These are phyloP conservation scores for Telopea speciosissima DNA, from an alignment of 177 flowering plant genomes.

Conservation along the genomic window DNA sequence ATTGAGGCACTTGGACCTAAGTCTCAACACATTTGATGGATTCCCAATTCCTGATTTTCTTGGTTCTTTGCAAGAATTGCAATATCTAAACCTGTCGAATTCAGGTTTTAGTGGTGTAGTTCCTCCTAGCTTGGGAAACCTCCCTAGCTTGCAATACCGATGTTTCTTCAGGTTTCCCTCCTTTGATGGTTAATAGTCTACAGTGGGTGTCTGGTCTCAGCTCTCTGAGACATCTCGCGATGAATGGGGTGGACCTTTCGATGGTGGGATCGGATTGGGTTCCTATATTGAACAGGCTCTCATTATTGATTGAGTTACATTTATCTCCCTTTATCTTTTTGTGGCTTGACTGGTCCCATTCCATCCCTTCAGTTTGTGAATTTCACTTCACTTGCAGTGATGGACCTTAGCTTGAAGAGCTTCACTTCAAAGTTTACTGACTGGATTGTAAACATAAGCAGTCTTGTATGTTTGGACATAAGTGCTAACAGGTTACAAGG, in stretches of 20 bases:
- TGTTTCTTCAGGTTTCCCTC: slow-evolving; percentile 2
- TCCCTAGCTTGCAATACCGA: too few species aligned
- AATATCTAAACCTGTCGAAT: too few species aligned
- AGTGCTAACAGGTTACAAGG: slow-evolving; percentile 11
- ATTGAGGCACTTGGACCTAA: slow-evolving; percentile 35
- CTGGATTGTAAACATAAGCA: slow-evolving; percentile 14
- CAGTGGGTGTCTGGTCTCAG: slow-evolving; percentile 17
- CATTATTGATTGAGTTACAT: slow-evolving; percentile 14
- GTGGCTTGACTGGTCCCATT: slow-evolving; percentile 3
- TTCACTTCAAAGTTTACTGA: slow-evolving; percentile 11
- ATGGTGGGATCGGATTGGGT: slow-evolving; percentile 6
- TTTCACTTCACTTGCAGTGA: slow-evolving; percentile 13
- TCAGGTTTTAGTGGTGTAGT: slow-evolving; percentile 33
- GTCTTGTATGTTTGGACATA: slow-evolving; percentile 14
- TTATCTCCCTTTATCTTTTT: slow-evolving; percentile 15
- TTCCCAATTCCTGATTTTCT: too few species aligned
- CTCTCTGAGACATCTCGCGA: slow-evolving; percentile 8
- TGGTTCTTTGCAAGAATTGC: too few species aligned
- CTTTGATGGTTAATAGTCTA: slow-evolving; percentile 1
- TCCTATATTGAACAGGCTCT: slow-evolving; percentile 10
- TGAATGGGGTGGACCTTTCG: slow-evolving; percentile 19
- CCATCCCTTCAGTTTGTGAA: slow-evolving; percentile 9
- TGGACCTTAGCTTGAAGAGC: slow-evolving; percentile 16
- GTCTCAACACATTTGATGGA: slow-evolving; percentile 27
- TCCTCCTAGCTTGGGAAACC: slow-evolving; percentile 35